These are phyloP conservation scores for Colletotrichum shisoi DNA, from an alignment of 2,329 filamentous ascomycete species.

Conservation along the genomic window DNA sequence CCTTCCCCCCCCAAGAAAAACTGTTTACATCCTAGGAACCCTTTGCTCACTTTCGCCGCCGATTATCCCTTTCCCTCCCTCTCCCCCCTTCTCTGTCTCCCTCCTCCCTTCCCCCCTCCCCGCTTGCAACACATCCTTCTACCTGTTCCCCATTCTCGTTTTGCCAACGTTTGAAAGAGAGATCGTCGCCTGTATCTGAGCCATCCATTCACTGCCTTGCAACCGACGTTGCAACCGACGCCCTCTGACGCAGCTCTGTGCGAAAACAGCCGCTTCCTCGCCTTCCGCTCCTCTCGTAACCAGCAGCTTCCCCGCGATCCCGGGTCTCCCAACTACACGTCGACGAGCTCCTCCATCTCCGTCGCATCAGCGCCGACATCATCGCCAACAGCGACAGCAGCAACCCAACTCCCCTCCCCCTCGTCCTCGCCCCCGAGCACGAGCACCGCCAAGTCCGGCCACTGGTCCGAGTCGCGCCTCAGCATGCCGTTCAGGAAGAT, in stretches of 20 bases:
- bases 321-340: constrained; percentile 12
- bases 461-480: constrained; percentile 38
- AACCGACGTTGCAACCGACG: neutral
- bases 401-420: constrained; percentile 8
- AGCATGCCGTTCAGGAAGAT: constrained; percentile 49
- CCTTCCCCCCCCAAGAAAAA: neutral
- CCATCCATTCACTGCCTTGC: neutral
- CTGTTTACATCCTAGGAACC: constrained; percentile 25
- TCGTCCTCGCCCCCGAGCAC: constrained; percentile 16
- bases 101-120: neutral
- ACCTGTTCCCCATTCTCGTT: neutral
- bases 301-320: constrained; percentile 7
- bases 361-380: neutral
- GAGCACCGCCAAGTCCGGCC: constrained; percentile 30
- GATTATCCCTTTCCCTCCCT: neutral
- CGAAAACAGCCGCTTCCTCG: constrained; percentile 31
- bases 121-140: neutral
- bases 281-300: constrained; percentile 30
- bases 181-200: neutral
- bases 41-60: neutral
- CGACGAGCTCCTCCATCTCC: constrained; percentile 16
- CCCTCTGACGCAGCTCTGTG: constrained; percentile 33
- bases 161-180: neutral
- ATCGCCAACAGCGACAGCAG: neutral
- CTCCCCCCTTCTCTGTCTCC: neutral